Evolutionary conservation across 1,284 basidiomycete genomes (phyloP).

Genomic region (Moesziomyces parantarcticus): DNA sequence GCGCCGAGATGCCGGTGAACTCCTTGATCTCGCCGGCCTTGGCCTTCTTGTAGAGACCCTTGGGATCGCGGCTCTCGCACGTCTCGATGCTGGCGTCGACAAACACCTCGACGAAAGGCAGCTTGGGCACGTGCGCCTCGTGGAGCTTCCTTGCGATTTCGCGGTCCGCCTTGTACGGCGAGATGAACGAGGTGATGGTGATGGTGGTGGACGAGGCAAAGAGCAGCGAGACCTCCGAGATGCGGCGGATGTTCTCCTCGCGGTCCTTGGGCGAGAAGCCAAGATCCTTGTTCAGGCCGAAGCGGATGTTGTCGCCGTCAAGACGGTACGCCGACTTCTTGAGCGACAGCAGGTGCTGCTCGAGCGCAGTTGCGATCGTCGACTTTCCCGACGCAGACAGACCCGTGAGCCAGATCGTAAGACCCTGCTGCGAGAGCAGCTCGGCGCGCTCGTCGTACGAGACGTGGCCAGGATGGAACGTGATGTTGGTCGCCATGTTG

Average conservation of each 20-base stretch:
- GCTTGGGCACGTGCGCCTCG: slow-evolving; percentile 70
- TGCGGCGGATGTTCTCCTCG: slow-evolving; percentile 96
- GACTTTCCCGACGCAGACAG: slow-evolving; percentile 74
- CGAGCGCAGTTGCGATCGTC: slow-evolving; percentile 95
- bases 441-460: slow-evolving; percentile 61
- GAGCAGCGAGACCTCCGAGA: slow-evolving; percentile 95
- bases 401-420: slow-evolving; percentile 59
- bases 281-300: slow-evolving; percentile 97
- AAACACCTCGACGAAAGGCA: slow-evolving; percentile 91
- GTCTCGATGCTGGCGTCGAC: slow-evolving; percentile 90
- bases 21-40: slow-evolving; percentile 96
- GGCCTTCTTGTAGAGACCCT: slow-evolving; percentile 97
- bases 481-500: slow-evolving; percentile 85
- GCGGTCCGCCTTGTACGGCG: slow-evolving; percentile 89
- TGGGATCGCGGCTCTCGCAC: slow-evolving; percentile 93
- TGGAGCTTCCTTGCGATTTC: slow-evolving; percentile 86
- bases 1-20: slow-evolving; percentile 97
- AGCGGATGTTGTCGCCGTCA: slow-evolving; percentile 96
- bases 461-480: slow-evolving; percentile 77
- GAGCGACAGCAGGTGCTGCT: slow-evolving; percentile 91
- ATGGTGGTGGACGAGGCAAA: slow-evolving; percentile 89
- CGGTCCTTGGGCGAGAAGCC: slow-evolving; percentile 95
- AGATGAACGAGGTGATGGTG: slow-evolving; percentile 96
- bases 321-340: slow-evolving; percentile 88
- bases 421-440: slow-evolving; percentile 54